Conservation (phyloP, 768 basidiomycete species). For the Favolaschia claudopus region DNA sequence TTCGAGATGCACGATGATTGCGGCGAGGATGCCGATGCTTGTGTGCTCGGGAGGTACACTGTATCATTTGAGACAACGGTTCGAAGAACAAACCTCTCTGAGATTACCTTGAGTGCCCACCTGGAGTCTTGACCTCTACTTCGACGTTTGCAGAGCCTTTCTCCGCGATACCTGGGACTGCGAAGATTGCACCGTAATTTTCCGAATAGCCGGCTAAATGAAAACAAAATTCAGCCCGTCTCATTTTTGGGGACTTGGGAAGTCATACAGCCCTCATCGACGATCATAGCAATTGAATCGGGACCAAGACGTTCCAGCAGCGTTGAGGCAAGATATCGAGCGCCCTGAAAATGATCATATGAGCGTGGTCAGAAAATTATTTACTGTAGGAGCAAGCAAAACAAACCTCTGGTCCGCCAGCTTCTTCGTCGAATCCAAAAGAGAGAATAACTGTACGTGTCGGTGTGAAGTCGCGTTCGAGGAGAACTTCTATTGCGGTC, state of each 20-base stretch:
- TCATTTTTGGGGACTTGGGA: neutral
- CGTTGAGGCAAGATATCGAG: constrained; percentile 38
- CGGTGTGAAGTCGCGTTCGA: constrained; percentile 22
- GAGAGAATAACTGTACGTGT: constrained; percentile 37
- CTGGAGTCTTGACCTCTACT: constrained; percentile 51
- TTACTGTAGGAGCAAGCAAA: neutral
- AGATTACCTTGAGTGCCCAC: constrained; percentile 71
- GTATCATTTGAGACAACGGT: neutral
- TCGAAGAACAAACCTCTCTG: constrained; percentile 35
- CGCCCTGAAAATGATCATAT: constrained; percentile 44
- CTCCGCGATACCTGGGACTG: constrained; percentile 54
- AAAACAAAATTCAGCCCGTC: neutral
- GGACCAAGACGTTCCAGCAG: constrained; percentile 59
- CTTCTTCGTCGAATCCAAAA: constrained; percentile 65
- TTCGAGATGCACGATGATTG: constrained; percentile 59
- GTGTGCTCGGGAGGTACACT: constrained; percentile 21
- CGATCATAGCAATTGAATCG: constrained; percentile 62
- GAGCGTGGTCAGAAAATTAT: neutral
- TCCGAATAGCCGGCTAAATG: constrained; percentile 13
- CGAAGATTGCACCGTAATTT: constrained; percentile 45
- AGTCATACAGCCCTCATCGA: constrained; percentile 64
- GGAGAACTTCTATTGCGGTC: constrained; percentile 19
- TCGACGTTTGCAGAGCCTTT: constrained; percentile 56
- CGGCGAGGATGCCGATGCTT: constrained; percentile 66
- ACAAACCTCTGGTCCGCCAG: constrained; percentile 40